Evolutionary conservation across 345 rosid genomes (phyloP).

Genomic region (Brassica cretica): DNA sequence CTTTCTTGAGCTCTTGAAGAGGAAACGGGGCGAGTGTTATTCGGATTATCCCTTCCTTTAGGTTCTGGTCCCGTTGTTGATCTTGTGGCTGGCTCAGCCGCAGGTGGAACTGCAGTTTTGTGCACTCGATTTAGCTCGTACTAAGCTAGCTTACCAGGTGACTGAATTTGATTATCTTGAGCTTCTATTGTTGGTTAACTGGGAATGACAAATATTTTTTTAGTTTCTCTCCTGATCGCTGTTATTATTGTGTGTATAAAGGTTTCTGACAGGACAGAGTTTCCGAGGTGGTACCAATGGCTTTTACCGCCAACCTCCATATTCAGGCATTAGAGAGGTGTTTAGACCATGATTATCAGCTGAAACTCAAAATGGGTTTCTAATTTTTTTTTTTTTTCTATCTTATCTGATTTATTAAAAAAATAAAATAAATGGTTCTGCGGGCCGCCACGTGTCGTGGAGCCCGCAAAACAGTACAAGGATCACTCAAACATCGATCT

Average conservation of each 20-base stretch:
- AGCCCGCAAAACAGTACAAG: too few species aligned
- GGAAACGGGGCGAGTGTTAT: constrained; percentile 97
- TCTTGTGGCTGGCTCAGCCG: constrained; percentile 89
- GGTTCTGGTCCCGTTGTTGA: constrained; percentile 90
- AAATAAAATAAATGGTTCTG: too few species aligned
- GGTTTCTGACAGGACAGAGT: constrained; percentile 56
- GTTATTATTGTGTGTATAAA: constrained; percentile 34
- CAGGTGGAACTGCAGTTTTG: constrained; percentile 96
- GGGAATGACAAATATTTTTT: not conserved
- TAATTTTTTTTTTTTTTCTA: too few species aligned
- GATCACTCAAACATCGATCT: too few species aligned
- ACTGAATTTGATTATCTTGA: constrained; percentile 3
- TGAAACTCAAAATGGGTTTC: too few species aligned
- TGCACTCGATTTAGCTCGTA: constrained; percentile 95
- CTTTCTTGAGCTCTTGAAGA: constrained; percentile 42
- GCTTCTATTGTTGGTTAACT: not conserved
- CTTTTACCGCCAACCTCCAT: constrained; percentile 55
- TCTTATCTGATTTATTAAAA: too few species aligned
- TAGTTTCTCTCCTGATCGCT: constrained; percentile 11
- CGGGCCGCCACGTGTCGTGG: too few species aligned
- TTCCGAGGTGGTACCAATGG: constrained; percentile 43
- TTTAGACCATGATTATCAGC: too few species aligned
- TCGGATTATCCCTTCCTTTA: constrained; percentile 75
- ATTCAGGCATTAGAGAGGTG: constrained; percentile 73
- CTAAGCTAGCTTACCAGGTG: constrained; percentile 98